Evolutionary conservation across 805 yeast genomes (phyloP), one percentile per base, ranked within the genome.

Genomic region (Sugiyamaella lignohabitans): DNA sequence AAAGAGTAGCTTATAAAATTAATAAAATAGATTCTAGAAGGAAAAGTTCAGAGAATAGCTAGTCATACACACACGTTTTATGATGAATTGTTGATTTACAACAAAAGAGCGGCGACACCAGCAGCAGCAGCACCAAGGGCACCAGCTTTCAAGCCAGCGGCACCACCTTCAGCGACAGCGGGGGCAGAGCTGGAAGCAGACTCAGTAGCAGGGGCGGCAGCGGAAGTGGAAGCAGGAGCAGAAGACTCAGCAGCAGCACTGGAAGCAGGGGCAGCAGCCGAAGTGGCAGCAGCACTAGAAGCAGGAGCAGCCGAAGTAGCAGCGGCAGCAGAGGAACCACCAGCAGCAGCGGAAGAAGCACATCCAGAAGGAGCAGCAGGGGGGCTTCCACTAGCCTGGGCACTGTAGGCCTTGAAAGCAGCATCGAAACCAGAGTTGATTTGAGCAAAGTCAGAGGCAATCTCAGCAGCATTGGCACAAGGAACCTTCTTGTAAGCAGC

Each of bases 401-500:
- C 46, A 23, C 44, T 49, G 44, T 27, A 50, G 10, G 51, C 48
- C 3, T n/a, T 17, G 27, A 37, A 30, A 24, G 53, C 48, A 42
- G 52, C 5, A 10, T 30, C 24, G 32, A 37, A 45, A n/a, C 38
- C 49, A 30, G 42, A 43, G 42, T 32, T 40, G 43, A 50, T 40
- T 19, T 29, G 24, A 39, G 29, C 48, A 16, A 51, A 46, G 46
- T 37, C 49, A 47, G 49, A 42, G 37, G 40, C 40, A 38, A 45
- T 45, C 46, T 45, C 53, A 21, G 46, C 30, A 24, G 22, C 35
- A 17, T 34, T 34, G 29, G 48, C 47, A 27, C 55, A 55, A 34
- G 53, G 46, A 34, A 50, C 39, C 39, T 56, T 47, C 22, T 27
- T 23, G 48, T 51, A 49, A 20, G 53, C 42, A 42, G 46, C 49